phyloP scores from a whole-genome alignment of 345 rosid genomes.

The Citrus australasica region DNA sequence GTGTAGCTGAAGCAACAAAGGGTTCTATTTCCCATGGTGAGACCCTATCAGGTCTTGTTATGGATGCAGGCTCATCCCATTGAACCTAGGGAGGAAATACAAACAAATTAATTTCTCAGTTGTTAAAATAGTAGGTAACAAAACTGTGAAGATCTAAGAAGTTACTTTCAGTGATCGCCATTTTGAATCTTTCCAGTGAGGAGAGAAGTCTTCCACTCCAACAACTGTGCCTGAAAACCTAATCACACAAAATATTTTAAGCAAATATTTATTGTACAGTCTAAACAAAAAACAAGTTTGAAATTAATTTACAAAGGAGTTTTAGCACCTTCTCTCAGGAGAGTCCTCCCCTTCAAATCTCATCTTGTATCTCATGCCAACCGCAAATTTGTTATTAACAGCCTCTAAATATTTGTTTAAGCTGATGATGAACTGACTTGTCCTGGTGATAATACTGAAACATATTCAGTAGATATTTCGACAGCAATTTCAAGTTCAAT shows the following conservation, averaged over 20 bases:
- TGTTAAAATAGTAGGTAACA: not conserved
- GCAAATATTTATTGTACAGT: constrained; percentile 7
- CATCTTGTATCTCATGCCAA: constrained; percentile 91
- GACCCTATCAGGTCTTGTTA: constrained; percentile 77
- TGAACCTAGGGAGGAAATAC: constrained; percentile 48
- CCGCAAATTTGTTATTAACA: constrained; percentile 48
- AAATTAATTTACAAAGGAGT: not conserved
- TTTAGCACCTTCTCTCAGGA: constrained; percentile 77
- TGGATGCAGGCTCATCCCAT: constrained; percentile 92
- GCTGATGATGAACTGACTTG: constrained; percentile 81
- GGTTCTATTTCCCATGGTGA: constrained; percentile 97
- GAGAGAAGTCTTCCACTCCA: constrained; percentile 74
- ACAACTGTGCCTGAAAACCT: constrained; percentile 90
- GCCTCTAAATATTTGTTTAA: constrained; percentile 78
- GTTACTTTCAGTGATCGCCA: constrained; percentile 87
- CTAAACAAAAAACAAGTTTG: constrained; percentile 6
- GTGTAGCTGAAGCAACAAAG: constrained; percentile 42
- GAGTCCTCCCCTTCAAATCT: constrained; percentile 90
- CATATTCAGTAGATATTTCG: constrained; percentile 12
- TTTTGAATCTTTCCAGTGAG: constrained; percentile 71
- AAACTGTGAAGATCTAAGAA: constrained; percentile 18
- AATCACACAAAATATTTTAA: constrained; percentile 13
- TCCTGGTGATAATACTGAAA: constrained; percentile 43
- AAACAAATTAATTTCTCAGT: not conserved
- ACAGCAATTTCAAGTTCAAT: not conserved